phyloP scores from a whole-genome alignment of 176 grass and related monocot genomes.

The Aegilops bicornis region DNA sequence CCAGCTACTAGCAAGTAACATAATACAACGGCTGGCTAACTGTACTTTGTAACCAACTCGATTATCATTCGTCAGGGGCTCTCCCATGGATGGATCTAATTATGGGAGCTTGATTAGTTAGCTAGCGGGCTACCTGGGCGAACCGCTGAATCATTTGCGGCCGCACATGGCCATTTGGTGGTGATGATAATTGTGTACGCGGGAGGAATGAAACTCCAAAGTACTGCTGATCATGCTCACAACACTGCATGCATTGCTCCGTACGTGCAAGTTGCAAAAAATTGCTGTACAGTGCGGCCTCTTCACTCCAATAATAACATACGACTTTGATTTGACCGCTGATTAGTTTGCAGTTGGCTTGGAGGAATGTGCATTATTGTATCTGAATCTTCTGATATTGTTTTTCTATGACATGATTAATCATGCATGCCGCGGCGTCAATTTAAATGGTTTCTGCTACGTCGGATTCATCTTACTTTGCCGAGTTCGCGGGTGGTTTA shows the following conservation, averaged over 20 bases:
- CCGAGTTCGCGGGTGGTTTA: no score
- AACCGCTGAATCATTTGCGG: slow-evolving; percentile 35
- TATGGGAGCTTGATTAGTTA: background rate
- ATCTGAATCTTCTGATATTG: background rate
- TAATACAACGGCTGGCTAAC: background rate
- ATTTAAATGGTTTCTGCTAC: no score
- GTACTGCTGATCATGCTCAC: background rate
- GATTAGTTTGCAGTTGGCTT: background rate
- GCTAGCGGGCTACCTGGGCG: background rate
- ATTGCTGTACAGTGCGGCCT: no score
- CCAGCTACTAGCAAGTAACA: no score
- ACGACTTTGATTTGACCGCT: background rate
- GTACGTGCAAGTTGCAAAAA: background rate
- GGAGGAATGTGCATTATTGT: background rate
- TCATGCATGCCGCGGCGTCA: no score
- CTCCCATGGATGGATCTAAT: background rate
- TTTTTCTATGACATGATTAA: no score
- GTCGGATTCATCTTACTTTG: no score
- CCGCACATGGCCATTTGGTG: background rate
- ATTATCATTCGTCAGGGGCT: background rate
- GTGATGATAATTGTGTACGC: background rate
- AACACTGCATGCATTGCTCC: background rate
- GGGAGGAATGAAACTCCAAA: background rate
- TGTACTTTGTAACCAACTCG: slow-evolving; percentile 8
- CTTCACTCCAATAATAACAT: no score